Conservation (phyloP, 2,329 filamentous ascomycete species). For the Sclerotinia nivalis region DNA sequence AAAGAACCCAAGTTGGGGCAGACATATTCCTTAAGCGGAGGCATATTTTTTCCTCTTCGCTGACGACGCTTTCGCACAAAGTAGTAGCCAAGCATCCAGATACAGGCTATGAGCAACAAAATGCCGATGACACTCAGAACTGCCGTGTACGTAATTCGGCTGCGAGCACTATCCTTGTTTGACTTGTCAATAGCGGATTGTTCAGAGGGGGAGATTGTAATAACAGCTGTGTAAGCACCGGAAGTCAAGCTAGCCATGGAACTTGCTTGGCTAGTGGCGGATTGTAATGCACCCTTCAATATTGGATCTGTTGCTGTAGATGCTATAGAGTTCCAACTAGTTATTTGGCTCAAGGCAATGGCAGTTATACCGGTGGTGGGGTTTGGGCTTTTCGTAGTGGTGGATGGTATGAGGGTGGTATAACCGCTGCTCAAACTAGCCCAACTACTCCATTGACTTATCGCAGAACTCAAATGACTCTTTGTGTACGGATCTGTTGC, state of each 20-base stretch:
- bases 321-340: not conserved
- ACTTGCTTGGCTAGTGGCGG: not conserved
- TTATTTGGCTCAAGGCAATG: not conserved
- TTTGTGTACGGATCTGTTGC: not conserved
- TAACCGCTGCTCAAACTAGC: not conserved
- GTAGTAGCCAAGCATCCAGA: not conserved
- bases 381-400: not conserved
- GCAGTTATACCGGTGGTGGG: not conserved
- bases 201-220: not conserved
- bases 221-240: not conserved
- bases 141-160: fast-evolving
- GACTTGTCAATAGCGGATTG: not conserved
- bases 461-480: not conserved
- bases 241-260: not conserved
- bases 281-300: not conserved
- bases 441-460: not conserved
- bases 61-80: not conserved
- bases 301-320: not conserved
- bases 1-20: not conserved
- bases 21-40: not conserved
- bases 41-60: not conserved
- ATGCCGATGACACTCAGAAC: not conserved
- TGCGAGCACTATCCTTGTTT: no score
- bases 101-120: not conserved
- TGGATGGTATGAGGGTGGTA: not conserved